Conservation (phyloP, 257 asterid genomes). For the Plectranthus barbatus region DNA sequence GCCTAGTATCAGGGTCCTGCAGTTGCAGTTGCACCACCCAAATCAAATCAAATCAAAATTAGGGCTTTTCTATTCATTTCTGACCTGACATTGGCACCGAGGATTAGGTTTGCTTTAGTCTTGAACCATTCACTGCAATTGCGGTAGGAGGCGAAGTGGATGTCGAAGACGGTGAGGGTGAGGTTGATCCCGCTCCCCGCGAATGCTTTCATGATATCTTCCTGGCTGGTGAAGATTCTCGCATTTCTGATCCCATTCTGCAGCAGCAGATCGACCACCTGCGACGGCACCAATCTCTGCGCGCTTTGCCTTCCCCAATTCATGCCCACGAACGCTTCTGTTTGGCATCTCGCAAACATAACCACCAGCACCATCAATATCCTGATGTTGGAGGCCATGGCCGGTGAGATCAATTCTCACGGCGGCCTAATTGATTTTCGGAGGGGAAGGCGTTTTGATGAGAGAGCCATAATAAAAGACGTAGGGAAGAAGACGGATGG, state of each 20-base stretch:
- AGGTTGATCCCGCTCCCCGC: constrained; percentile 17
- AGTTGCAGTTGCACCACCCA: too few relatives aligned
- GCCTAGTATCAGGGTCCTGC: too few relatives aligned
- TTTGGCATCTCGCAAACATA: background rate
- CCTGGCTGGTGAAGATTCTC: background rate
- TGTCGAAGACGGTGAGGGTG: background rate
- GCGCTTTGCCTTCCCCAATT: constrained; percentile 19
- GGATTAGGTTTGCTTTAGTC: too few relatives aligned
- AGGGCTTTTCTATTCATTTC: too few relatives aligned
- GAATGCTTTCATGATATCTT: constrained; percentile 14
- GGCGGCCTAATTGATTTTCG: too few relatives aligned
- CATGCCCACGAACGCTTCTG: constrained; percentile 16
- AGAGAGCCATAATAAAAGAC: too few relatives aligned
- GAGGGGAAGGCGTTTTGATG: too few relatives aligned
- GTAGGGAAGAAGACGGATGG: too few relatives aligned
- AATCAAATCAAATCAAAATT: too few relatives aligned
- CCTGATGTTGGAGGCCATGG: background rate
- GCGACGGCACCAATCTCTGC: constrained; percentile 20
- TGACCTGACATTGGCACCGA: too few relatives aligned
- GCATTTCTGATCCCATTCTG: constrained; percentile 13
- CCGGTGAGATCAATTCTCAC: too few relatives aligned
- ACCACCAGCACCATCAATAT: background rate
- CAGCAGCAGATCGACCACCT: constrained; percentile 29
- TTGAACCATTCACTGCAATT: too few relatives aligned
- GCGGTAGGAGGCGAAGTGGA: background rate